These are phyloP conservation scores for Gentiana dahurica DNA, from an alignment of 257 asterid species.

Conservation along the genomic window DNA sequence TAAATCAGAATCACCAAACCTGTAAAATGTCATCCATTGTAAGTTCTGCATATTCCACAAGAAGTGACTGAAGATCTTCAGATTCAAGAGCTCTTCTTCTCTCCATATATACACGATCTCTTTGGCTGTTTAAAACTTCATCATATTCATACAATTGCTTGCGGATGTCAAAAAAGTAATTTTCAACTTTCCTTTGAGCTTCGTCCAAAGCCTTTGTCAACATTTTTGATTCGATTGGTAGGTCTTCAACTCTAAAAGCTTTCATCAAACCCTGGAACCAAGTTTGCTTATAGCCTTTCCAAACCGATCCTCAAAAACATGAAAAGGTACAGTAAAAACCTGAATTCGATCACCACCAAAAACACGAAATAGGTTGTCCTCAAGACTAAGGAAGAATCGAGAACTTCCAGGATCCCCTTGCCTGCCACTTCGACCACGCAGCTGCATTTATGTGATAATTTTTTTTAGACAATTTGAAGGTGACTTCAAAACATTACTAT, in stretches of 20 bases:
- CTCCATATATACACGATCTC: slow-evolving; percentile 93
- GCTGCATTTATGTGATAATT: slow-evolving; percentile 36
- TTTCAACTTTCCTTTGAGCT: slow-evolving; percentile 98
- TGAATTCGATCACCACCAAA: slow-evolving; percentile 99
- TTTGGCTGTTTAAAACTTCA: slow-evolving; percentile 96
- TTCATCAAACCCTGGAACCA: slow-evolving; percentile 83
- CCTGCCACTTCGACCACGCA: slow-evolving; percentile 99
- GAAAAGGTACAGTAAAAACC: slow-evolving; percentile 29
- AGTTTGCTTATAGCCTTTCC: slow-evolving; percentile 9
- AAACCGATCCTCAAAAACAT: slow-evolving; percentile 8
- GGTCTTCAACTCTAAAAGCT: slow-evolving; percentile 97
- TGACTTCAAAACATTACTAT: background rate
- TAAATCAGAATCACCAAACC: slow-evolving; percentile 27
- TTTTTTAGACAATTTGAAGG: slow-evolving; percentile 8
- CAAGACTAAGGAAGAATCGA: slow-evolving; percentile 96
- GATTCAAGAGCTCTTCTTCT: slow-evolving; percentile 93
- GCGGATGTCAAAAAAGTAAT: slow-evolving; percentile 93
- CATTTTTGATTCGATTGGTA: slow-evolving; percentile 98
- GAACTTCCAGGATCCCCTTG: slow-evolving; percentile 99
- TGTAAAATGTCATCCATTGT: slow-evolving; percentile 96
- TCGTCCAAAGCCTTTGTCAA: slow-evolving; percentile 95
- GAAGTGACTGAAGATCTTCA: slow-evolving; percentile 77
- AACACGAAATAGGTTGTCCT: slow-evolving; percentile 93
- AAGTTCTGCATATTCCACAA: slow-evolving; percentile 90
- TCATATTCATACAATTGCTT: slow-evolving; percentile 91